Conservation (phyloP, 2,329 filamentous ascomycete genomes). For the Phaeosphaeriaceae sp. region DNA sequence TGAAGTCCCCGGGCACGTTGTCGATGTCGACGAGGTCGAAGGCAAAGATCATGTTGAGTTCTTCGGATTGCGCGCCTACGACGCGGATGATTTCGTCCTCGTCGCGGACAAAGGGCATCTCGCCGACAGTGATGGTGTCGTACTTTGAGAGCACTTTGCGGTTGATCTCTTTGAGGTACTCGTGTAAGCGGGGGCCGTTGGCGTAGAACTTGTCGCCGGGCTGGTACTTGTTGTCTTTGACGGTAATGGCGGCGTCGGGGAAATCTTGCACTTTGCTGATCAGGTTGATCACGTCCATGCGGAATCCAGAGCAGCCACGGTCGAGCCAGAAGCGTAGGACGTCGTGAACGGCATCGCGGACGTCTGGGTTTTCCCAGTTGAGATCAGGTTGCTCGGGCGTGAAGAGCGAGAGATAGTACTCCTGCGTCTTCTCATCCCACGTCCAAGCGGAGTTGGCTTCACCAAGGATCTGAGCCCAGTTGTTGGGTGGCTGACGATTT, state of each 20-base stretch:
- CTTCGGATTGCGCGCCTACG: conserved; percentile 52
- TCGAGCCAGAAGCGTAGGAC: conserved; percentile 82
- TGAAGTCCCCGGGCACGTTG: conserved; percentile 47
- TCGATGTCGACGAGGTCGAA: conserved; percentile 54
- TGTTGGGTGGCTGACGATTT: conserved; percentile 73
- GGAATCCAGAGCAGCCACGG: conserved; percentile 64
- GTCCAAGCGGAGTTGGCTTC: conserved; percentile 67
- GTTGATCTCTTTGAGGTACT: conserved; percentile 72
- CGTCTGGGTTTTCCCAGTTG: conserved; percentile 78
- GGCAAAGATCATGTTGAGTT: conserved; percentile 73
- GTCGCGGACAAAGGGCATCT: conserved; percentile 63
- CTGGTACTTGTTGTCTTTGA: conserved; percentile 50
- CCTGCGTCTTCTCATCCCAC: conserved; percentile 72
- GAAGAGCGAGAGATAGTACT: conserved; percentile 82
- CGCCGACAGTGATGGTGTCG: conserved; percentile 70
- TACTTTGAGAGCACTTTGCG: conserved; percentile 64
- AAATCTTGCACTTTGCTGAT: conserved; percentile 44
- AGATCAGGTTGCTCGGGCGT: conserved; percentile 79
- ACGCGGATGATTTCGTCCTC: conserved; percentile 56
- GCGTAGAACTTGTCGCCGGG: conserved; percentile 62
- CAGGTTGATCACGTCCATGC: conserved; percentile 51
- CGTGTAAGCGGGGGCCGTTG: conserved; percentile 73
- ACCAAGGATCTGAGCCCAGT: conserved; percentile 69
- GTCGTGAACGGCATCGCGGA: conserved; percentile 73
- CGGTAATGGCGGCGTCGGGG: conserved; percentile 33